Conservation (phyloP, 108 stramenopile species). For the Conticribra weissflogii region DNA sequence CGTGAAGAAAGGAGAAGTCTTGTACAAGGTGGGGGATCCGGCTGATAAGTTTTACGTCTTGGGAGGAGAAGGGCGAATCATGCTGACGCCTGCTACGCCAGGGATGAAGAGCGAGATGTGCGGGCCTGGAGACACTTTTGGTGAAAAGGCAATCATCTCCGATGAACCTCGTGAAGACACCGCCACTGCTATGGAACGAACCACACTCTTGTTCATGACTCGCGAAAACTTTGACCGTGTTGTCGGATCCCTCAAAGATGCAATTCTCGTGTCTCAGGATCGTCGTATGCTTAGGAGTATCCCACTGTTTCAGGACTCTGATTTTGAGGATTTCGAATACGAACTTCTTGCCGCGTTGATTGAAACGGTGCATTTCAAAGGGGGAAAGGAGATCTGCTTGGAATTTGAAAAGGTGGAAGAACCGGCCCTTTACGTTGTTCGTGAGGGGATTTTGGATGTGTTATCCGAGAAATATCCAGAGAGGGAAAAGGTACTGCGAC, state of each 20-base stretch:
- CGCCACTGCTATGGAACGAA: constrained; percentile 59
- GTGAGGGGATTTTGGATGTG: constrained; percentile 46
- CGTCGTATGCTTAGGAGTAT: constrained; percentile 57
- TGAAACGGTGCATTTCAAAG: constrained; percentile 44
- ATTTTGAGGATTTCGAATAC: constrained; percentile 58
- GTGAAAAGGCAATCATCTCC: constrained; percentile 36
- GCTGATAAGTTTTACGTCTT: constrained; percentile 77
- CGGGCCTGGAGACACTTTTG: constrained; percentile 50
- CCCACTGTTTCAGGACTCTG: constrained; percentile 49
- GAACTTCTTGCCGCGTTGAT: constrained; percentile 61
- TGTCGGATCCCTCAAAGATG: constrained; percentile 63
- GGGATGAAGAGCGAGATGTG: constrained; percentile 25
- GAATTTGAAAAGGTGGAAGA: constrained; percentile 66
- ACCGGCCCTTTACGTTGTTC: constrained; percentile 64
- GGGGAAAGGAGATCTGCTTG: constrained; percentile 69
- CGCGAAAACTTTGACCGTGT: constrained; percentile 64
- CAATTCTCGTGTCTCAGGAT: constrained; percentile 36
- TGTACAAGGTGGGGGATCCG: constrained; percentile 63
- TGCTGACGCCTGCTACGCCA: constrained; percentile 46
- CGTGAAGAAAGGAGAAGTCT: constrained; percentile 60
- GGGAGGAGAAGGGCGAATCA: constrained; percentile 72
- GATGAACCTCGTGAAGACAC: constrained; percentile 66
- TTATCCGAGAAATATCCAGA: constrained; percentile 61
- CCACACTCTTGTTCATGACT: constrained; percentile 47
- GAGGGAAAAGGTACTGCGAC: constrained; percentile 35